A percentile compares a stretch with the other conserved stretches of the same genome.
These are phyloP conservation scores for Lepiota subincarnata DNA, from an alignment of 768 basidiomycete genomes.

Conservation along the genomic window DNA sequence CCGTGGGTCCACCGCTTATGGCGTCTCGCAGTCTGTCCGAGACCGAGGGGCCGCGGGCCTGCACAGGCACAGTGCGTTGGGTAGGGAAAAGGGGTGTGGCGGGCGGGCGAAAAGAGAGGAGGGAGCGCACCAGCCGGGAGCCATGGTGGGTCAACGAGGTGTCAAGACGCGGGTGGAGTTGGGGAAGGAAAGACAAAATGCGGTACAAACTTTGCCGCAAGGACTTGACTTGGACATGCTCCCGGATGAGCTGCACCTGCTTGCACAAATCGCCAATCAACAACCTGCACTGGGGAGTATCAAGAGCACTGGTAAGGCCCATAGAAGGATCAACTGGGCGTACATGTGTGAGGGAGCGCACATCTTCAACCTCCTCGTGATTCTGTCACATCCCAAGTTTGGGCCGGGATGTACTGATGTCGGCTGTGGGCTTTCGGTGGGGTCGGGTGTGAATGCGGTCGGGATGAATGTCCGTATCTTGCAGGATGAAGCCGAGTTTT, in stretches of 20 bases:
- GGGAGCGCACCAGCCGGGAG: no score
- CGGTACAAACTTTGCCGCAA: not conserved
- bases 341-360: conserved; percentile 24
- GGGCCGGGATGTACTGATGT: conserved; percentile 1
- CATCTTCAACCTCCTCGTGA: conserved; percentile 30
- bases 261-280: not conserved
- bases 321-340: conserved; percentile 26
- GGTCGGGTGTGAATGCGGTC: conserved; percentile 13
- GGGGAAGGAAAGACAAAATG: not conserved
- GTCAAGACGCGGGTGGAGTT: conserved; percentile 2
- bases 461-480: conserved; percentile 21
- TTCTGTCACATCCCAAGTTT: conserved; percentile 17
- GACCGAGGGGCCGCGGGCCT: no score
- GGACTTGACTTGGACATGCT: not conserved
- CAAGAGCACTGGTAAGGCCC: conserved; percentile 38
- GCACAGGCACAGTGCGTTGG: no score
- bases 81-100: no score
- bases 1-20: no score
- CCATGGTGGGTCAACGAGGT: no score
- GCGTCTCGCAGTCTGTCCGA: no score
- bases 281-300: conserved; percentile 22
- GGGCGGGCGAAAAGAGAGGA: no score
- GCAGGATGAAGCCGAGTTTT: conserved; percentile 16
- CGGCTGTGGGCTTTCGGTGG: not conserved
- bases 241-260: not conserved